Percentiles rank a stretch among this genome's conserved stretches.
Conservation (phyloP, 2,329 filamentous ascomycete species). For the Cordyceps fumosorosea region DNA sequence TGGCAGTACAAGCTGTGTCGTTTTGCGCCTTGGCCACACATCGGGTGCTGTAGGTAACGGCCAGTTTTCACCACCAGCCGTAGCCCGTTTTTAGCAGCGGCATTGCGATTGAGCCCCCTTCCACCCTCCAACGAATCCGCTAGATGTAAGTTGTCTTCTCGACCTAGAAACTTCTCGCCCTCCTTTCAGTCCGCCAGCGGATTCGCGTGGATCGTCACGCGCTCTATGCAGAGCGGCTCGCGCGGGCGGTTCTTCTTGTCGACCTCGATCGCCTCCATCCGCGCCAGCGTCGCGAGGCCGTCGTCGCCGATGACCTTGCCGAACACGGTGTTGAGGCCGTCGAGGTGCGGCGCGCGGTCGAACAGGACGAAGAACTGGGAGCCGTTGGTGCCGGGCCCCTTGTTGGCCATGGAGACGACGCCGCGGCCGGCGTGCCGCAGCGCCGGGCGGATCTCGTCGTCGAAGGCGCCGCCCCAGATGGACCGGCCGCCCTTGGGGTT, state of each 20-base stretch:
- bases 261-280: constrained; percentile 64
- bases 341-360: constrained; percentile 70
- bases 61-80: neutral
- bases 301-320: constrained; percentile 65
- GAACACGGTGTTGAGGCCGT: constrained; percentile 80
- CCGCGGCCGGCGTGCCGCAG: constrained; percentile 63
- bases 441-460: constrained; percentile 71
- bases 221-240: constrained; percentile 59
- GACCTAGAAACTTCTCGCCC: neutral
- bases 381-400: constrained; percentile 65
- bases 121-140: neutral
- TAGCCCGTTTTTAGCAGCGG: neutral
- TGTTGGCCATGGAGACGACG: constrained; percentile 73
- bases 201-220: constrained; percentile 71
- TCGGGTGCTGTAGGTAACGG: neutral
- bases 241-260: constrained; percentile 74
- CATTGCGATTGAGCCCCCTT: neutral
- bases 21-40: neutral
- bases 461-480: constrained; percentile 68
- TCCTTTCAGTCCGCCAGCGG: constrained; percentile 55
- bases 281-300: constrained; percentile 57
- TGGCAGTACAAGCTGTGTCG: neutral
- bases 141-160: neutral
- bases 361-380: constrained; percentile 79
- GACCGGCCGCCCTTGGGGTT: constrained; percentile 63